Evolutionary conservation across 2,329 filamentous ascomycete species (phyloP), one percentile per base, ranked within the genome.

Genomic region (Epichloe baconii): DNA sequence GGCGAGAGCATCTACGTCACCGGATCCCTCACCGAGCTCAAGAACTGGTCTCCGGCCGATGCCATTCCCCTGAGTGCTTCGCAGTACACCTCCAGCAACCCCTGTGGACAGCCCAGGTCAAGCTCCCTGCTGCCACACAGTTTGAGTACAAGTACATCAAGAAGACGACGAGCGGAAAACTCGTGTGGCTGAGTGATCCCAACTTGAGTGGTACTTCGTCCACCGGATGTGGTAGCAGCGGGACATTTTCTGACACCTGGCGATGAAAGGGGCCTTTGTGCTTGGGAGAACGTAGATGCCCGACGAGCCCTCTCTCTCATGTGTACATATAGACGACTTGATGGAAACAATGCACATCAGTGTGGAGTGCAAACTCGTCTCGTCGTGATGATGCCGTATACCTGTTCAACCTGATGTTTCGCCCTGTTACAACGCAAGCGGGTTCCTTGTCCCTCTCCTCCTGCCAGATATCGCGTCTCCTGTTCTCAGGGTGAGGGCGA

Each of bases 131-230:
- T 0, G 79, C 78, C 1, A 71, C 68, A 0, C 66, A 61, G 0
- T 73, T 85, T 53, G 61, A 77, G 62, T 84, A 82, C 61, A 83
- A 84, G 64, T 85, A 77, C 58, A 71, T 85, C 55, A 75, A 74
- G 56, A 72, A 78, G 42, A 69, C 67, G n/a, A 61, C 60, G 1
- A 67, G 70, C 56, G 77, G 79, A 0, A 64, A 62, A 0, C 67
- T 79, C 5, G 71, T 67, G 0, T 84, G 79, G 80, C 80, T 83
- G 64, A 74, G 69, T 48, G 79, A 79, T 21, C 67, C 68, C 0
- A 72, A 73, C 49, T 58, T 68, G 40, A 63, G 61, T n/a, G 50
- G 37, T 15, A 43, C 34, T 6, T 53, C 52, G 3, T 49, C 52
- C 6, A 31, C 14, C 15, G 49, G 42, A 38, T 53, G 52, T 21